Evolutionary conservation across 495 filamentous ascomycete species (phyloP), one percentile per base, ranked within the genome.

Genomic region (Penicillium samsonianum): DNA sequence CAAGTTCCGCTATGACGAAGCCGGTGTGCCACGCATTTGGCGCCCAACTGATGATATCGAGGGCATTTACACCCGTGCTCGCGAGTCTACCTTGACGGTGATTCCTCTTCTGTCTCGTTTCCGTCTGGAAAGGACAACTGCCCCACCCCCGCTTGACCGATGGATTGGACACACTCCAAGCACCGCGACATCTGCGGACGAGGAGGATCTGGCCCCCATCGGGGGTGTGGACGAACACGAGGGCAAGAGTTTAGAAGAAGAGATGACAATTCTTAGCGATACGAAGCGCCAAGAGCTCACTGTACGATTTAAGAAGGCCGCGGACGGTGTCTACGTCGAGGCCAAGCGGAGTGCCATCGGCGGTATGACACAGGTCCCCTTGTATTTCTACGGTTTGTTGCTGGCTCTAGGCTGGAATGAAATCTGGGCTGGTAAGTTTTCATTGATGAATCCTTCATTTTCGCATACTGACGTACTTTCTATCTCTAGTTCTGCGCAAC

Each of bases 361-460:
- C 42, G 92, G 93, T 55, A 89, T 98, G 61, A 90, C 91, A 4
- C 92, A 98, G 73, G 89, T 98, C 54, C 94, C 94, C 19, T 67
- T 96, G 53, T 98, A 96, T 71, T 96, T 98, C 69, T 98, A 96
- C 61, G 93, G 84, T 19, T 65, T 97, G 48, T 74, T 98, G 51
- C 73, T 98, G 56, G 90, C 90, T 28, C 78, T 98, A 40, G 94
- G 94, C 23, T 98, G 94, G 94, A 98, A 98, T 71, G 94, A 98
- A 74, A 90, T 98, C 57, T 68, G 92, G 60, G 89, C 91, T 66
- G 90, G 91, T 95, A 80, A 79, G 89, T 71, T 50, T 30, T 57
- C 43, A 33, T 52, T 31, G 54, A 16, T 43, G 25, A 33, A 37
- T 31, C 25, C 41, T 57, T 45, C 37, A 20, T 59, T 20, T 35